Evolutionary conservation across 805 yeast genomes (phyloP).

Genomic region (Candida stauntonica): DNA sequence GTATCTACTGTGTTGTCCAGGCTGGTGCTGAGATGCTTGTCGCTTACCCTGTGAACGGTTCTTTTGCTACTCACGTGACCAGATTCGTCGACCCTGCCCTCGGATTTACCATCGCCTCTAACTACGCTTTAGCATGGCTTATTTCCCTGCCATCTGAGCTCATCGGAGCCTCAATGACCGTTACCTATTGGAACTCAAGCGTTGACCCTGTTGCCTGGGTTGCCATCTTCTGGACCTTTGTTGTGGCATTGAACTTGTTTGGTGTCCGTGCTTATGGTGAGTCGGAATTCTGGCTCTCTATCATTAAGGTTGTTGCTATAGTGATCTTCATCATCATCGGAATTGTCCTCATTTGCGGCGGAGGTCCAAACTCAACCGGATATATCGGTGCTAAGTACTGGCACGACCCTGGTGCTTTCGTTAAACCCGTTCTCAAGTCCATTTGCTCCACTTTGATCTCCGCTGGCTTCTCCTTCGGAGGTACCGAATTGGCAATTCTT

Average conservation of each 20-base stretch:
- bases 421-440: constrained; percentile 58
- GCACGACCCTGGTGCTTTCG: constrained; percentile 51
- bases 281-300: constrained; percentile 43
- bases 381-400: constrained; percentile 43
- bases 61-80: constrained; percentile 45
- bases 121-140: constrained; percentile 53
- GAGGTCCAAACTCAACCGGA: constrained; percentile 39
- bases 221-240: constrained; percentile 45
- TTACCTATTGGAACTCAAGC: constrained; percentile 47
- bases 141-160: constrained; percentile 55
- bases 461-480: constrained; percentile 75
- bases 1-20: constrained; percentile 58
- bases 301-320: constrained; percentile 42
- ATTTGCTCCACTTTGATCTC: constrained; percentile 69
- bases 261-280: constrained; percentile 56
- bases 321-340: constrained; percentile 48
- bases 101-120: constrained; percentile 51
- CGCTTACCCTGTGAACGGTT: constrained; percentile 49
- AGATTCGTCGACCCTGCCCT: constrained; percentile 52
- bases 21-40: constrained; percentile 53
- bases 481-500: constrained; percentile 68
- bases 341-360: constrained; percentile 40
- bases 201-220: constrained; percentile 57
- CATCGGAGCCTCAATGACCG: constrained; percentile 56
- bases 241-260: constrained; percentile 44